A percentile compares a stretch with the other conserved stretches of the same genome.
Evolutionary conservation across 345 rosid genomes (phyloP).

Genomic region (Eucalyptus brandiana): DNA sequence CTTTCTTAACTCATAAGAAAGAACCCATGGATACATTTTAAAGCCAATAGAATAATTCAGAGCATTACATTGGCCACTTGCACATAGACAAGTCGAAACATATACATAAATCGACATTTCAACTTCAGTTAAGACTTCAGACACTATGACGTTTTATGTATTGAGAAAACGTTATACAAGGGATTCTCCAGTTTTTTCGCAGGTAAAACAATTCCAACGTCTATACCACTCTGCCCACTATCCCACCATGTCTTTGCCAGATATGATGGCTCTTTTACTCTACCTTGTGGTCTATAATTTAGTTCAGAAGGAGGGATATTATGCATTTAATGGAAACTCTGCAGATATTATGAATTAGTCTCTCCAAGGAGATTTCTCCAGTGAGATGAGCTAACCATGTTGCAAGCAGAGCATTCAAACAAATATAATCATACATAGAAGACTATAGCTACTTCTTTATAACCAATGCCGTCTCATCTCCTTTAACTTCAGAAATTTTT

Average conservation of each 20-base stretch:
- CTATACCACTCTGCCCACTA: background rate
- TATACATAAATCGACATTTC: background rate
- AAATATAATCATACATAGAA: background rate
- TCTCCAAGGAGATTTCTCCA: background rate
- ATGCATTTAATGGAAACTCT: background rate
- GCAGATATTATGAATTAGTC: background rate
- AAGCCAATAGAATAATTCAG: background rate
- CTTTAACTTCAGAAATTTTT: background rate
- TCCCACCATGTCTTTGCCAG: background rate
- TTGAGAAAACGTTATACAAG: background rate
- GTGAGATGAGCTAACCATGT: background rate
- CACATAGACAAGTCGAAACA: background rate
- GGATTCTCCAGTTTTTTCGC: background rate
- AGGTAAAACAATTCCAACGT: background rate
- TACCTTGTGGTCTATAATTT: background rate
- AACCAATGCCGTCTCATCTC: background rate
- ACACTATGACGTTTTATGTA: background rate
- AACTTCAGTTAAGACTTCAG: background rate
- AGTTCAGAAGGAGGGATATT: background rate
- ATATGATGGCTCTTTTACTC: background rate
- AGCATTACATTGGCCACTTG: background rate
- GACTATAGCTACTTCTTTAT: background rate
- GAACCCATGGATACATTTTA: background rate
- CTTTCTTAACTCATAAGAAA: background rate
- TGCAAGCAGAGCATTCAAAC: background rate